Evolutionary conservation across 768 basidiomycete genomes (phyloP), one percentile per base, ranked within the genome.

Genomic region (Mycena leptocephala): DNA sequence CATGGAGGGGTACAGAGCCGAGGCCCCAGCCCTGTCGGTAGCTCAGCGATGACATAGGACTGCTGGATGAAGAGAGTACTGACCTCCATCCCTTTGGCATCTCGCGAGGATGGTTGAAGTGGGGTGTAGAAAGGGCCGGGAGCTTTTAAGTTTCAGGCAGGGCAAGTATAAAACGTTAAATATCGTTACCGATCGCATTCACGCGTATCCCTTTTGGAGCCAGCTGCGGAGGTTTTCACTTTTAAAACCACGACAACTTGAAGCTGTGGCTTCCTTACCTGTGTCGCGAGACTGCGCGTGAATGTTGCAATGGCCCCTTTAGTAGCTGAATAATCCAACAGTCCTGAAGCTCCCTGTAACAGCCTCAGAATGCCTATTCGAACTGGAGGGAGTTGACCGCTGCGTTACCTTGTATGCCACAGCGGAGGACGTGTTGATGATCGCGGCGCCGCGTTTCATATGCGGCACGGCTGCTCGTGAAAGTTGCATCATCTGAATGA

Each of bases 381-480:
- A 64, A 30, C 3, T 41, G 46, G 1, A 61, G 35, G 0, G 51
- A 72, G n/a, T n/a, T n/a, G n/a, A n/a, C n/a, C n/a, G n/a, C 65
- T 32, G 20, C 11, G 84, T 76, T 35, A 86, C 85, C 70, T 84
- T 87, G 81, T 90, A 90, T 16, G 89, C 90, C 0, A 91, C 91
- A 32, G 93, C 92, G 8, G 88, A 90, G 5, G 92, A 88, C 6
- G 92, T 91, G 82, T 92, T 92, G 86, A 94, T 90, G 80, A 93
- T 93, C 39, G 85, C 85, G 3, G 87, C 83, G 2, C 93, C 92
- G 46, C 90, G 88, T 78, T 90, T 89, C 83, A 93, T 85, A 82
- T 93, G 89, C 22, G 92, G 91, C 20, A 92, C 80, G 20, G 91
- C 89, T 76, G 84, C 88, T 80, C 91, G 92, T 32, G 90, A 88